Conservation (phyloP, 1,284 basidiomycete species). For the Tremellales sp. region DNA sequence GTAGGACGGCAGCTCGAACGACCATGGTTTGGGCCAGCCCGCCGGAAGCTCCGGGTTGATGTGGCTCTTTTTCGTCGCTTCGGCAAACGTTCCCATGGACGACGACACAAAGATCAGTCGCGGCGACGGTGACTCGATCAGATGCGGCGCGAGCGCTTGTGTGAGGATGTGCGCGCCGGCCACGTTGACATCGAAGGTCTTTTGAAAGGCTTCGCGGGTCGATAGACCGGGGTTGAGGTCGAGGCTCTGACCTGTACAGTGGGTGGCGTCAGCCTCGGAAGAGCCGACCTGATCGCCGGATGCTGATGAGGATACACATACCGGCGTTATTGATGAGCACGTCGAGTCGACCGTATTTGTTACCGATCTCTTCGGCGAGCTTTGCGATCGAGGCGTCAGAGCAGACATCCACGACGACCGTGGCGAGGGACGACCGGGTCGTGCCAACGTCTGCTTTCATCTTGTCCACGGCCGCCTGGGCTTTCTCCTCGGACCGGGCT, state of each 20-base stretch:
- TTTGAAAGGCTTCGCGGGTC: slow-evolving; percentile 1
- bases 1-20: slow-evolving; percentile 3
- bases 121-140: slow-evolving; percentile 6
- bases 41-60: slow-evolving; percentile 2
- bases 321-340: slow-evolving; percentile 34
- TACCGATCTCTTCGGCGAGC: background rate
- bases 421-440: background rate
- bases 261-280: too few species aligned
- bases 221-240: background rate
- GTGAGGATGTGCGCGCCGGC: slow-evolving; percentile 12
- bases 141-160: slow-evolving; percentile 2
- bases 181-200: slow-evolving; percentile 10
- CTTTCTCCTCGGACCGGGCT: slow-evolving; percentile 2
- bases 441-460: background rate
- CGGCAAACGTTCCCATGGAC: background rate
- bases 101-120: slow-evolving; percentile 8
- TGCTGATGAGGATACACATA: background rate
- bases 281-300: too few species aligned
- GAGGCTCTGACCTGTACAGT: background rate
- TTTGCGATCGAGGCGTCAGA: slow-evolving; percentile 2
- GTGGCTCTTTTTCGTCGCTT: background rate
- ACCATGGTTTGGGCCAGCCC: slow-evolving; percentile 4
- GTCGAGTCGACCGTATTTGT: slow-evolving; percentile 19
- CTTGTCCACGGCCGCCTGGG: slow-evolving; percentile 2
- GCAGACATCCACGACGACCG: background rate